Evolutionary conservation across 495 filamentous ascomycete genomes (phyloP), one percentile per base, ranked within the genome.

Genomic region (Geopyxis carbonaria): DNA sequence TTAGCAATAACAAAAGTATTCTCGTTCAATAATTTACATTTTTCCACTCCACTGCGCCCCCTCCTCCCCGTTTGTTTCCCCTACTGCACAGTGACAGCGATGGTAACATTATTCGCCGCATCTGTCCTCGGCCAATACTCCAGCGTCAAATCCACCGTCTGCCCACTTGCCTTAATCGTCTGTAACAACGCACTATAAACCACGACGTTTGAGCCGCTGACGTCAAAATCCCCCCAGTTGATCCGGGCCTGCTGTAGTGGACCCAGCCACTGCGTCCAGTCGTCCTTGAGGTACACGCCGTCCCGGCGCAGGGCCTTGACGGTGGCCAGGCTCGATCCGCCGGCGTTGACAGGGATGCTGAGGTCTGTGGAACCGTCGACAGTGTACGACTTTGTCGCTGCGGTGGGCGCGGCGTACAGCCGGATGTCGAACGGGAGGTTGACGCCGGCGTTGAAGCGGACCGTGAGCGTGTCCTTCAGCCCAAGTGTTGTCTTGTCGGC

Each of bases 191-290:
- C 25, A 13, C 45, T 38, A 27, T 47, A 41, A 13, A 53, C 29
- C 16, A 43, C 34, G 11, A 53, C 20, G 15, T 28, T 43, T 11
- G 31, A 20, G 10, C 49, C 49, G 6, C 11, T 22, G 14, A 35
- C 28, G 18, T 23, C 42, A 28, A 55, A 62, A 53, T 57, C 58
- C 56, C 63, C 33, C 57, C 49, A 51, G 56, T 59, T 46, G 11
- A 34, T 43, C 22, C 50, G 38, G 7, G 59, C 69, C 43, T 67
- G 55, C 40, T 76, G 70, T 15, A 77, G 50, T 13, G 63, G 59
- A 1, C 70, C 68, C 6, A 73, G 51, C 11, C 57, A 75, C 40
- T 60, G 43, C 0, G 71, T 76, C 69, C 69, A 77, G 22, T 64
- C 60, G 47, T 76, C 73, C 11, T 68, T 59, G 22, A 76, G 46